Conservation (phyloP, 139 green algal species). For the Auxenochlorella pyrenoidosa region DNA sequence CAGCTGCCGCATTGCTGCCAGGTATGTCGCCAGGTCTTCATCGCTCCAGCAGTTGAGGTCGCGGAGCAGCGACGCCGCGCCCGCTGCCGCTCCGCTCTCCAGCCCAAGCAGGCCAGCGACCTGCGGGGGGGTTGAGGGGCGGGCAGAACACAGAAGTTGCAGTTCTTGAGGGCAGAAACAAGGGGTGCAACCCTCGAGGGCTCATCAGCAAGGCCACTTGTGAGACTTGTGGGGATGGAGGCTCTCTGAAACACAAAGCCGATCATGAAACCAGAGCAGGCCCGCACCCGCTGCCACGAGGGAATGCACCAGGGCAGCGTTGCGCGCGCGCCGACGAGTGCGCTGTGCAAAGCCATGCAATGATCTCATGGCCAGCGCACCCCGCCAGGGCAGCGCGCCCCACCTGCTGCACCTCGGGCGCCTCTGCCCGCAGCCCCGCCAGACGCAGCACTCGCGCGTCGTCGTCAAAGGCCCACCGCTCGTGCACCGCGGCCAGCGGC, state of each 20-base stretch:
- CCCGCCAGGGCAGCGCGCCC: no score
- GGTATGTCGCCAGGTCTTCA: background rate
- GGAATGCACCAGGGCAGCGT: no score
- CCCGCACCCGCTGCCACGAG: no score
- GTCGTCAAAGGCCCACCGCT: constrained; percentile 21
- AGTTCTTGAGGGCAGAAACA: background rate
- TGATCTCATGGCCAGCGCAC: no score
- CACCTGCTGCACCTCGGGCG: constrained; percentile 20
- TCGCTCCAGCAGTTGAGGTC: constrained; percentile 3
- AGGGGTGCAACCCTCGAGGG: background rate
- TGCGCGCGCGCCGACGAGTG: no score
- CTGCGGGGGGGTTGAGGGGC: background rate
- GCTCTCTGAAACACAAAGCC: no score
- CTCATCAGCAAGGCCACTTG: no score
- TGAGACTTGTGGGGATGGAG: no score
- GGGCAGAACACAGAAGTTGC: background rate
- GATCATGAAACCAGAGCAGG: no score
- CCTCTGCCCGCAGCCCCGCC: constrained; percentile 3
- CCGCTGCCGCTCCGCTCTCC: background rate
- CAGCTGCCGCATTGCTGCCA: background rate
- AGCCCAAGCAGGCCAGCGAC: constrained; percentile 24
- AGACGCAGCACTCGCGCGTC: constrained; percentile 4
- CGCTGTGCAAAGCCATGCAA: no score
- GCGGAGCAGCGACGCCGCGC: background rate
- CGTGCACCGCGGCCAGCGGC: background rate